Evolutionary conservation across 2,329 filamentous ascomycete genomes (phyloP).

Genomic region (Alternaria sp.): DNA sequence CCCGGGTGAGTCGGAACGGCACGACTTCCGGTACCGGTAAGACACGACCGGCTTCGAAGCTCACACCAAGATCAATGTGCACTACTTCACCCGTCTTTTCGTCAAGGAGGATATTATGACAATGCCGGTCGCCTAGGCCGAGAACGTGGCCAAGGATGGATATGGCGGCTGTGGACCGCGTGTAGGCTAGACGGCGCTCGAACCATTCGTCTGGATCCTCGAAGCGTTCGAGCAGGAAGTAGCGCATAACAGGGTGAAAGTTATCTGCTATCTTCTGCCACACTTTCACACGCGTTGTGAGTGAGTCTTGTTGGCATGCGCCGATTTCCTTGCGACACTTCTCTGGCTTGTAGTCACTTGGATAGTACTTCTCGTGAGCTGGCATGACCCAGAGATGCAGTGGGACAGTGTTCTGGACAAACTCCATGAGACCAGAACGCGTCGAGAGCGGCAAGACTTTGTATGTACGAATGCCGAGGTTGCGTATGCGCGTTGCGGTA

Average conservation of each 20-base stretch:
- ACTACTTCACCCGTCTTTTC: conserved; percentile 90
- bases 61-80: conserved; percentile 96
- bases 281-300: conserved; percentile 74
- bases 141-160: conserved; percentile 94
- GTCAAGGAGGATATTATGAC: conserved; percentile 96
- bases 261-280: conserved; percentile 81
- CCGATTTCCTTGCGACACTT: conserved; percentile 82
- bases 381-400: conserved; percentile 92
- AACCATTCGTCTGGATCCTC: conserved; percentile 97
- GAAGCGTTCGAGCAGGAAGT: conserved; percentile 97
- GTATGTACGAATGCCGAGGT: conserved; percentile 92
- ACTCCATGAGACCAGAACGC: conserved; percentile 92
- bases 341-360: conserved; percentile 79
- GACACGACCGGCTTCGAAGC: conserved; percentile 96
- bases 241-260: conserved; percentile 93
- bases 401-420: conserved; percentile 91
- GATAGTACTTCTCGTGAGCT: conserved; percentile 86
- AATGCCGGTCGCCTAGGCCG: conserved; percentile 91
- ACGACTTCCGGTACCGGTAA: conserved; percentile 94
- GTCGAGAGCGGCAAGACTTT: conserved; percentile 91
- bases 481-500: conserved; percentile 84
- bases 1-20: conserved; percentile 91
- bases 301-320: conserved; percentile 73
- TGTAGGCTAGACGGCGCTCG: conserved; percentile 85
- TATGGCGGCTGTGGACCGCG: conserved; percentile 90